These are phyloP conservation scores for Calonectria honghensis DNA, from an alignment of 2,329 filamentous ascomycete species.

Conservation along the genomic window DNA sequence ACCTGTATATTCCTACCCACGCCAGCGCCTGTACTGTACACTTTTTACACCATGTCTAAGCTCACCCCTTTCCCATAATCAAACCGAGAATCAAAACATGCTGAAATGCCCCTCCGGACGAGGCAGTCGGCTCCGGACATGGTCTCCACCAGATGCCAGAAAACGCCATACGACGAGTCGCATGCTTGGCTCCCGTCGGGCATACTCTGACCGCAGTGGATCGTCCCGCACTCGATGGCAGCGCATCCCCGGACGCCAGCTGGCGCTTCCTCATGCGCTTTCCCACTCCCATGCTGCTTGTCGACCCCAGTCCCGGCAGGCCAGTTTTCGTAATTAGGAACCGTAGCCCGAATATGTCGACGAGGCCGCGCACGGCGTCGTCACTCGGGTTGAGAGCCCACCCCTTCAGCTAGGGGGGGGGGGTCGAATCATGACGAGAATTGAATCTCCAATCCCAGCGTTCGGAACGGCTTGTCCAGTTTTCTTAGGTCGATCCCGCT, in stretches of 20 bases:
- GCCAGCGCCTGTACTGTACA: slow-evolving; percentile 18
- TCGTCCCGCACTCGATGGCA: slow-evolving; percentile 33
- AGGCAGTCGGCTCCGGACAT: slow-evolving; percentile 20
- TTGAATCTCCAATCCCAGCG: slow-evolving; percentile 85
- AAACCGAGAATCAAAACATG: slow-evolving; percentile 1
- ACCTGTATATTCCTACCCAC: slow-evolving; percentile 17
- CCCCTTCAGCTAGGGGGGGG: neutral
- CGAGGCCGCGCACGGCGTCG: slow-evolving; percentile 6
- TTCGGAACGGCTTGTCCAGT: slow-evolving; percentile 85
- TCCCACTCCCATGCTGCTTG: neutral
- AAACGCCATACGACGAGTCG: neutral
- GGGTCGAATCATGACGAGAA: slow-evolving; percentile 80
- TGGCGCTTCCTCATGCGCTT: slow-evolving; percentile 34
- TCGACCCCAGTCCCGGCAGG: slow-evolving; percentile 21
- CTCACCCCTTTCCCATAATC: slow-evolving; percentile 23
- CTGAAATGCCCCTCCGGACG: neutral
- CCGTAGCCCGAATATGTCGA: slow-evolving; percentile 34
- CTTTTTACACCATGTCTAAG: slow-evolving; percentile 16
- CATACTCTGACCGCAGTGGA: slow-evolving; percentile 35
- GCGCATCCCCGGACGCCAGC: slow-evolving; percentile 10
- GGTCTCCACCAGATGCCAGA: slow-evolving; percentile 15
- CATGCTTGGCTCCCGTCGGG: slow-evolving; percentile 34
- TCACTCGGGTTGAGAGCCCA: slow-evolving; percentile 35
- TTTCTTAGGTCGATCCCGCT: slow-evolving; percentile 88
- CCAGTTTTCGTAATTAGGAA: slow-evolving; percentile 12